A percentile compares a stretch with the other conserved stretches of the same genome.
Evolutionary conservation across 768 basidiomycete species (phyloP).

Genomic region (Rubroboletus pulcherrimus): DNA sequence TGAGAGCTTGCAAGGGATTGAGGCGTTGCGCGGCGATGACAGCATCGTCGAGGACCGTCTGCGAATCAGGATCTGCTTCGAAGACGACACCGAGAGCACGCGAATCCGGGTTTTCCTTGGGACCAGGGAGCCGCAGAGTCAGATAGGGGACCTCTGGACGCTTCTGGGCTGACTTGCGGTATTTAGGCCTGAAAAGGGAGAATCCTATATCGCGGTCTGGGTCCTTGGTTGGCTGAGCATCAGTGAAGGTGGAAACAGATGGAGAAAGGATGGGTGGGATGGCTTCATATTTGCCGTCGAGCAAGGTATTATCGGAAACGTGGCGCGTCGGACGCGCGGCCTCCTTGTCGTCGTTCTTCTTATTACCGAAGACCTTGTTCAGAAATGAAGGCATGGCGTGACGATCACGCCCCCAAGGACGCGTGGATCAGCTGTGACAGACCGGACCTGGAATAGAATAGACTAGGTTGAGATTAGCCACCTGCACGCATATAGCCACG

Average conservation of each 20-base stretch:
- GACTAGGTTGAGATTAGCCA: slow-evolving; percentile 8
- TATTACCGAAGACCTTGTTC: slow-evolving; percentile 75
- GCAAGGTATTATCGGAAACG: slow-evolving; percentile 42
- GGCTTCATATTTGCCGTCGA: slow-evolving; percentile 75
- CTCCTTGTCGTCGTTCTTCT: slow-evolving; percentile 56
- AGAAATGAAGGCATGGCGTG: slow-evolving; percentile 60
- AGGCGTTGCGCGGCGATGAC: slow-evolving; percentile 56
- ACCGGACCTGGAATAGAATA: slow-evolving; percentile 2
- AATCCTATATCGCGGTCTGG: slow-evolving; percentile 44
- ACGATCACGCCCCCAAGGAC: slow-evolving; percentile 11
- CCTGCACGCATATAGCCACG: background rate
- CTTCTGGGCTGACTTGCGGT: slow-evolving; percentile 36
- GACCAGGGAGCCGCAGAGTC: slow-evolving; percentile 56
- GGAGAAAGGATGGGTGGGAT: slow-evolving; percentile 48
- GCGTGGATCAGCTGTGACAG: slow-evolving; percentile 12
- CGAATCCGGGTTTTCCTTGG: slow-evolving; percentile 45
- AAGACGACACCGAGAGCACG: slow-evolving; percentile 55
- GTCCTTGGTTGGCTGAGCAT: slow-evolving; percentile 29
- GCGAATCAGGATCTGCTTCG: slow-evolving; percentile 53
- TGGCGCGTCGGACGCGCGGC: slow-evolving; percentile 29
- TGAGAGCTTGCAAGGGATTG: slow-evolving; percentile 58
- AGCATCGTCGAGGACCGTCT: slow-evolving; percentile 45
- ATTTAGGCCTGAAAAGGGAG: slow-evolving; percentile 49
- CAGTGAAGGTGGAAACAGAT: slow-evolving; percentile 19
- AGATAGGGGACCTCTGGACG: slow-evolving; percentile 47